These are phyloP conservation scores for Fistulinella cinereoalba DNA, from an alignment of 1,284 basidiomycete species.

Conservation along the genomic window DNA sequence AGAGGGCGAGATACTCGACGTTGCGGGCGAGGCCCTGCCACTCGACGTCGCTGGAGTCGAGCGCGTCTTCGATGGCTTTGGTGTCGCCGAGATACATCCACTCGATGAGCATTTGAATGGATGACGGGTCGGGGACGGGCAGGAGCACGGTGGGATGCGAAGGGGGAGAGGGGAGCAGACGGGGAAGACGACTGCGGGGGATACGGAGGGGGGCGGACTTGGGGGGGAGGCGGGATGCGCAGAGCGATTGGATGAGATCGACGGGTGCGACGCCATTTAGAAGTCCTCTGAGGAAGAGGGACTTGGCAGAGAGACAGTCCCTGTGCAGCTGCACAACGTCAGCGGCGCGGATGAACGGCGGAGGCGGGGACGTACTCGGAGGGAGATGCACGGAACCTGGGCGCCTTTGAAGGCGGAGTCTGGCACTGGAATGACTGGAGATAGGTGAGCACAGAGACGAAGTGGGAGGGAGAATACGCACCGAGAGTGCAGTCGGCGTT, in stretches of 20 bases:
- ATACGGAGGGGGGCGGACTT: conserved; percentile 36
- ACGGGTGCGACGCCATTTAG: conserved; percentile 62
- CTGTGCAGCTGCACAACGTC: conserved; percentile 55
- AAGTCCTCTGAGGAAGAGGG: conserved; percentile 61
- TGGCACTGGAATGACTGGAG: conserved; percentile 51
- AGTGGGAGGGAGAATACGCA: conserved; percentile 31
- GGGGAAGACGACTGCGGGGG: conserved; percentile 55
- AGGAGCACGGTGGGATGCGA: conserved; percentile 66
- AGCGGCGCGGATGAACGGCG: background rate
- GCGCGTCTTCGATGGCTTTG: conserved; percentile 54
- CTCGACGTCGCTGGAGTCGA: conserved; percentile 56
- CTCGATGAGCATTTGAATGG: conserved; percentile 67
- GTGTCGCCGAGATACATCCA: conserved; percentile 78
- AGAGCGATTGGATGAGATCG: conserved; percentile 46
- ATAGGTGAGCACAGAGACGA: background rate
- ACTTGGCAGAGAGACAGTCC: conserved; percentile 72
- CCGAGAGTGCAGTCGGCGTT: conserved; percentile 66
- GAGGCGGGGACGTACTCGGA: conserved; percentile 49
- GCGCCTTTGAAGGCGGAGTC: too few relatives aligned
- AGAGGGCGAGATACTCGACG: conserved; percentile 73
- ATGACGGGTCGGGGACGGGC: conserved; percentile 73
- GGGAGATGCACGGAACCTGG: conserved; percentile 49
- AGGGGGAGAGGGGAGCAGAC: conserved; percentile 57
- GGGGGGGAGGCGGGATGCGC: conserved; percentile 19
- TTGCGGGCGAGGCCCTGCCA: conserved; percentile 82